Evolutionary conservation across 192 early-diverging fungal genomes (phyloP).

Genomic region (Coemansia sp.): DNA sequence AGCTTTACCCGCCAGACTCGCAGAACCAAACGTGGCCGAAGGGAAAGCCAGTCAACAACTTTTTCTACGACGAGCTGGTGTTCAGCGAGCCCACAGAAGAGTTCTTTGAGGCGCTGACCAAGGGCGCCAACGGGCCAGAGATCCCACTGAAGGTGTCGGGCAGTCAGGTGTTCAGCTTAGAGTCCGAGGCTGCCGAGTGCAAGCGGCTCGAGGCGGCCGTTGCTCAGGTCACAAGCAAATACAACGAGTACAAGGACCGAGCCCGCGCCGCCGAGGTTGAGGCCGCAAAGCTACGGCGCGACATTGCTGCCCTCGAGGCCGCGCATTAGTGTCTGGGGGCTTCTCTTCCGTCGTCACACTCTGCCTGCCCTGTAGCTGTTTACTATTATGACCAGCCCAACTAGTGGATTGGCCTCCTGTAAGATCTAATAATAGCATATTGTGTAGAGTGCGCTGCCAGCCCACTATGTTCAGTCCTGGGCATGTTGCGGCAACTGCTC

Average conservation of each 20-base stretch:
- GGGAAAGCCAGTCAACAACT: constrained; percentile 50
- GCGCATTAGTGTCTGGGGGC: no score
- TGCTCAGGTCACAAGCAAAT: constrained; percentile 55
- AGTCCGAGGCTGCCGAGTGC: constrained; percentile 68
- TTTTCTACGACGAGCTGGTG: constrained; percentile 54
- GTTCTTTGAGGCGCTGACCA: constrained; percentile 59
- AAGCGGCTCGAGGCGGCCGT: constrained; percentile 58
- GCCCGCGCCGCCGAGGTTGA: constrained; percentile 47
- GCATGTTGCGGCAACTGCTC: constrained; percentile 16
- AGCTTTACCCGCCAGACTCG: constrained; percentile 70
- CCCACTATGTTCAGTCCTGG: constrained; percentile 1
- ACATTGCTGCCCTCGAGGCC: constrained; percentile 44
- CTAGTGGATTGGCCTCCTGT: not conserved
- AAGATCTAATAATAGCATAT: not conserved
- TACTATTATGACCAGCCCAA: no score
- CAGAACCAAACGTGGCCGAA: constrained; percentile 43
- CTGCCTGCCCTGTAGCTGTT: no score
- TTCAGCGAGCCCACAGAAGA: constrained; percentile 82
- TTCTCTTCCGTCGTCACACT: no score
- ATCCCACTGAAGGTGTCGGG: constrained; percentile 50
- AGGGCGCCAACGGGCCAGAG: constrained; percentile 48
- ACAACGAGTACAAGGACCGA: constrained; percentile 52
- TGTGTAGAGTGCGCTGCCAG: not conserved
- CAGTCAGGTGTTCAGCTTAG: constrained; percentile 47
- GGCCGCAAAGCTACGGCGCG: constrained; percentile 46